Evolutionary conservation across 176 grass and related monocot genomes (phyloP).

Genomic region (Phoenix roebelenii): DNA sequence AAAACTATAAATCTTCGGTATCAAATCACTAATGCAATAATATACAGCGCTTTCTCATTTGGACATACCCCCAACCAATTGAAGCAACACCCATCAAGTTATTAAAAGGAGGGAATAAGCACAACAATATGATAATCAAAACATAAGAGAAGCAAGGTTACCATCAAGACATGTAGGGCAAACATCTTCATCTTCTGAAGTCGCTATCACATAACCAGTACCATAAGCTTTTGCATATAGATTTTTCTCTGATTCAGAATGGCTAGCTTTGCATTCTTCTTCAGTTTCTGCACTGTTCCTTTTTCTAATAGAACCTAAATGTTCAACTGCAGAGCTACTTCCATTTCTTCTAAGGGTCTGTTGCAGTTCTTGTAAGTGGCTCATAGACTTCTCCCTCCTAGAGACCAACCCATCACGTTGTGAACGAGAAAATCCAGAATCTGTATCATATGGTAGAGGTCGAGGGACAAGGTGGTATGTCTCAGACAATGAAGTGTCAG

Average conservation of each 20-base stretch:
- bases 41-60: too few species aligned
- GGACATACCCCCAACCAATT: too few species aligned
- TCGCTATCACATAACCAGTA: constrained; percentile 29
- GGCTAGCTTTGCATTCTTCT: constrained; percentile 38
- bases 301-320: constrained; percentile 61
- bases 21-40: too few species aligned
- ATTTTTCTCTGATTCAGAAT: constrained; percentile 60
- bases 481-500: constrained; percentile 41
- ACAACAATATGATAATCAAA: too few species aligned
- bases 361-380: constrained; percentile 59
- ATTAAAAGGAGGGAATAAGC: too few species aligned
- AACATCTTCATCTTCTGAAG: constrained; percentile 82
- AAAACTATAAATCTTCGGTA: too few species aligned
- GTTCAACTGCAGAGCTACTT: constrained; percentile 58
- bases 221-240: constrained; percentile 54
- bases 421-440: constrained; percentile 53
- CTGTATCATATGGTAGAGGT: constrained; percentile 53
- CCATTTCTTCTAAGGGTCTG: constrained; percentile 56
- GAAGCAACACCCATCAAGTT: too few species aligned
- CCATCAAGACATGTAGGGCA: constrained; percentile 94
- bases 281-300: constrained; percentile 51
- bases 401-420: constrained; percentile 81
- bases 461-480: constrained; percentile 70
- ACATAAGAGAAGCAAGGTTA: constrained; percentile 13
- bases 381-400: constrained; percentile 74